Evolutionary conservation across 2,329 filamentous ascomycete species (phyloP).

Genomic region (Cladosporium oxysporum): DNA sequence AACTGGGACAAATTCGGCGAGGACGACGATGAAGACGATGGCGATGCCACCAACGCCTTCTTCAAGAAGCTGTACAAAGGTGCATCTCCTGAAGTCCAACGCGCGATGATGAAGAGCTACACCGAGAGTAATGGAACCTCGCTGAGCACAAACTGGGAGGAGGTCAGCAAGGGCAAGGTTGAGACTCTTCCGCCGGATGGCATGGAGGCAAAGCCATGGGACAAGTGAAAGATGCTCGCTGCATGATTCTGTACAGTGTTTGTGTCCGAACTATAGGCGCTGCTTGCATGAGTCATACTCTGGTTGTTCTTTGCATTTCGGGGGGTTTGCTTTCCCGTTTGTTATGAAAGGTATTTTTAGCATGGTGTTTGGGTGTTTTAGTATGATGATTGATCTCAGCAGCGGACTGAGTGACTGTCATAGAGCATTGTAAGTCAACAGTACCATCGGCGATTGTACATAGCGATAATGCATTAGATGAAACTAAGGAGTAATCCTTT

Average conservation of each 20-base stretch:
- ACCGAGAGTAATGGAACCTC: slow-evolving; percentile 90
- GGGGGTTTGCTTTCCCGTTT: not conserved
- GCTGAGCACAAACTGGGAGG: slow-evolving; percentile 87
- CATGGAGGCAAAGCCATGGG: slow-evolving; percentile 74
- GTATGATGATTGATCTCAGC: not conserved
- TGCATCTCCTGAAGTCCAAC: slow-evolving; percentile 74
- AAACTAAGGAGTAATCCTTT: not conserved
- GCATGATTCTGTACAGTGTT: not conserved
- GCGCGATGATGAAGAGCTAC: slow-evolving; percentile 98
- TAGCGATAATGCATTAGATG: not conserved
- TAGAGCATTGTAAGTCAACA: not conserved
- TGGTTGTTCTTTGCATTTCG: not conserved
- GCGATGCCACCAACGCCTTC: slow-evolving; percentile 73
- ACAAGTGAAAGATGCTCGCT: slow-evolving; percentile 21
- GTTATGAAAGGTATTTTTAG: not conserved
- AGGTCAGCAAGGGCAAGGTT: slow-evolving; percentile 72
- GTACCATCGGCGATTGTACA: not conserved
- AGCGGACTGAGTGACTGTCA: not conserved
- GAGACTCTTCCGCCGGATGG: slow-evolving; percentile 75
- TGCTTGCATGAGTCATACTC: not conserved
- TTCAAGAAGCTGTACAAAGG: slow-evolving; percentile 87
- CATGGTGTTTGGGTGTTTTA: slow-evolving; percentile 1
- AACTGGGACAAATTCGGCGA: slow-evolving; percentile 82
- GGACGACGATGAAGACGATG: slow-evolving; percentile 56
- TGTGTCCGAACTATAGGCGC: not conserved